Conservation (phyloP, 2,329 filamentous ascomycete genomes). For the Gaeumannomyces sp. region DNA sequence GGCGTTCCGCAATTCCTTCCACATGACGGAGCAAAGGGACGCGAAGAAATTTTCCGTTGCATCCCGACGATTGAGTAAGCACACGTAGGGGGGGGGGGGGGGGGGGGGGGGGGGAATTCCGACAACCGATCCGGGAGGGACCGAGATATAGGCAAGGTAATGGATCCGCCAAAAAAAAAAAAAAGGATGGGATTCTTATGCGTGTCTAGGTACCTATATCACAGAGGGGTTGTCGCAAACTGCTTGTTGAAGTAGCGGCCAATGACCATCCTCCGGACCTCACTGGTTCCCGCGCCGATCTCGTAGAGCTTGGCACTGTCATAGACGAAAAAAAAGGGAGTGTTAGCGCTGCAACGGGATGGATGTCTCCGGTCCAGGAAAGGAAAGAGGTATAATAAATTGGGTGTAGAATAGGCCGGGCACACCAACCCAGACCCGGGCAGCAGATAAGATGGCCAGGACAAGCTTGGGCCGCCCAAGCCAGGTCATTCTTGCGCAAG, state of each 20-base stretch:
- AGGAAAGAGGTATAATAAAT: not conserved
- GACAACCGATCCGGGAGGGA: not conserved
- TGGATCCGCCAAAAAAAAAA: not conserved
- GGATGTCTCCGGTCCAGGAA: not conserved
- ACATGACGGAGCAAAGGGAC: too few species aligned
- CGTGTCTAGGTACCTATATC: not conserved
- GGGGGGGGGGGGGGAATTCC: not conserved
- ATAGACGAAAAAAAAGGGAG: constrained; percentile 5
- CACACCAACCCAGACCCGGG: too few species aligned
- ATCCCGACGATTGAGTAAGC: not conserved
- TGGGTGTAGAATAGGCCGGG: too few species aligned
- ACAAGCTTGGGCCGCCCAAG: too few species aligned
- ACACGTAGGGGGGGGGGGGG: not conserved
- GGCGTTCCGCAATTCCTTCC: too few species aligned
- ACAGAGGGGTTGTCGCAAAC: constrained; percentile 41
- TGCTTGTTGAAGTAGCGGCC: constrained; percentile 87
- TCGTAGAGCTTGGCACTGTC: constrained; percentile 73
- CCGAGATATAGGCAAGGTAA: not conserved
- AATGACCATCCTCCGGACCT: constrained; percentile 91
- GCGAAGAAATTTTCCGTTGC: not conserved
- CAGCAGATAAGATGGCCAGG: too few species aligned
- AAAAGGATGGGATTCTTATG: not conserved
- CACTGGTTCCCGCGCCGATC: constrained; percentile 93
- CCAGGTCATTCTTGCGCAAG: too few species aligned
- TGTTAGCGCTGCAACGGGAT: constrained; percentile 22